Evolutionary conservation across 2,329 filamentous ascomycete species (phyloP), one percentile per base, ranked within the genome.

Genomic region (Fusarium verrucosum): DNA sequence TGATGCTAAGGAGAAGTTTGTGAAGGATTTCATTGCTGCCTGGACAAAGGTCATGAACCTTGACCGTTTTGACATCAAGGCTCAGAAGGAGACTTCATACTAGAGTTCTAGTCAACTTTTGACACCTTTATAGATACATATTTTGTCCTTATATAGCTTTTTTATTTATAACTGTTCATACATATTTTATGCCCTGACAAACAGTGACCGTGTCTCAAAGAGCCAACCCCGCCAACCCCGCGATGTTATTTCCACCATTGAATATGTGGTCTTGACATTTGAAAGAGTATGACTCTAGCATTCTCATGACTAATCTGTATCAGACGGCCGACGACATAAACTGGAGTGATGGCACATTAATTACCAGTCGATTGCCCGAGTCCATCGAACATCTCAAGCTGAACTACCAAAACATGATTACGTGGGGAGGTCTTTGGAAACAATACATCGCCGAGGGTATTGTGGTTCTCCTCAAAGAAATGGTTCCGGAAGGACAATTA

Each of bases 1-100:
- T 0, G 89, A 89, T 69, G 82, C 80, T 10, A 74, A 83, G 55
- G 81, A 85, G 56, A 89, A 88, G 80, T 90, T 92, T 58, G 85
- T 87, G 38, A 85, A 84, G 76, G 90, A 92, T 79, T 92, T 92
- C 71, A 82, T 92, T 16, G 78, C 81, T 9, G 88, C 87, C 4
- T 92, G 90, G 90, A 80, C 81, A 70, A 92, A 92, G 87, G 85
- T 92, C 11, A 89, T 89, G 85, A 89, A 90, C 72, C 73, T 89
- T 53, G 90, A 92, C 74, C 84, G 90, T 13, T 92, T 87, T 71
- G 90, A 92, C n/a, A 42, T 69, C 19, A 53, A 69, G 36, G 33
- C 16, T 11, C 13, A 53, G 36, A 58, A 57, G 13, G 33, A 35
- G 13, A 60, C 17, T 17, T 16, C 22, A 10, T 36, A 55, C 10